phyloP scores from a whole-genome alignment of 2,329 filamentous ascomycete species.

The Neophaeococcomyces mojaviensis region DNA sequence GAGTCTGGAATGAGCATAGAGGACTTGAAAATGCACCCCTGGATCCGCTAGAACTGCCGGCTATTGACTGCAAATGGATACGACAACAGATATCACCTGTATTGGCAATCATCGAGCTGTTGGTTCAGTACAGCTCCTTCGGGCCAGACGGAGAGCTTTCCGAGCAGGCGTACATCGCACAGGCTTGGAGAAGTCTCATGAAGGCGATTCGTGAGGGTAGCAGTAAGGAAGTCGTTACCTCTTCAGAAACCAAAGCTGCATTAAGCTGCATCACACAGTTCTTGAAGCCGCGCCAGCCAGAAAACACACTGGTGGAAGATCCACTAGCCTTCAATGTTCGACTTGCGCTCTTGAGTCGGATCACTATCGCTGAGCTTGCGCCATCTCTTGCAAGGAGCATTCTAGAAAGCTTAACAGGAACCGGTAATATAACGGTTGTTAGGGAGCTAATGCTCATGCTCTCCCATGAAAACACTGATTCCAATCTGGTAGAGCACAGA shows the following conservation, averaged over 20 bases:
- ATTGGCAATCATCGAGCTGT: conserved; percentile 52
- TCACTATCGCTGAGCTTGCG: conserved; percentile 4
- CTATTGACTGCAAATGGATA: conserved; percentile 80
- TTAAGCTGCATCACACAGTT: conserved; percentile 64
- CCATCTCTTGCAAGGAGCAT: background rate
- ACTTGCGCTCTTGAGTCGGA: background rate
- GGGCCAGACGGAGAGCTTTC: conserved; percentile 25
- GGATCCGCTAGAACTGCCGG: conserved; percentile 67
- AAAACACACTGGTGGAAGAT: background rate
- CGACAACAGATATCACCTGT: conserved; percentile 62
- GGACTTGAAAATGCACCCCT: conserved; percentile 55
- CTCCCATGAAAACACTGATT: background rate
- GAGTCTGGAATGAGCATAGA: conserved; percentile 68
- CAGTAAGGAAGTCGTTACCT: conserved; percentile 84
- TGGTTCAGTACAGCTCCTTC: conserved; percentile 47
- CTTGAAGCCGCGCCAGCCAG: conserved; percentile 37
- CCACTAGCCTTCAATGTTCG: background rate
- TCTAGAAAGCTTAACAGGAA: conserved; percentile 1
- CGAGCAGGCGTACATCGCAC: conserved; percentile 44
- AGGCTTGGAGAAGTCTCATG: conserved; percentile 55
- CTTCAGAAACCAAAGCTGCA: conserved; percentile 72
- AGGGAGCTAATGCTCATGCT: background rate
- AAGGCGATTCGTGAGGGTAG: conserved; percentile 53
- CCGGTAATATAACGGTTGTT: background rate
- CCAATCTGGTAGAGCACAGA: conserved; percentile 15